phyloP scores from a whole-genome alignment of 208 protist genomes.

The Leptomonas pyrrhocoris region DNA sequence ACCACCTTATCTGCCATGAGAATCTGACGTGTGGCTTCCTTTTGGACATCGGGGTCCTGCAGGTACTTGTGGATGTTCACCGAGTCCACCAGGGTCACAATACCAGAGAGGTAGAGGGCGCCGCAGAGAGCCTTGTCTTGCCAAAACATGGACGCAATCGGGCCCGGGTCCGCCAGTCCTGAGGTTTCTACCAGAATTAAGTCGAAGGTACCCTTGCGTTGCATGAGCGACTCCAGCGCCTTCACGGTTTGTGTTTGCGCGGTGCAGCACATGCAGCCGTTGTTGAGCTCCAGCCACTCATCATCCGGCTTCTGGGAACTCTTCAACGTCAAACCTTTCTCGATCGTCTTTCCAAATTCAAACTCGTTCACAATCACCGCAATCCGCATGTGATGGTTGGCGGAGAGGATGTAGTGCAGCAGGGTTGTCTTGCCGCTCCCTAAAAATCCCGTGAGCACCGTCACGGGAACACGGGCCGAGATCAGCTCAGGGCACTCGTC shows the following conservation, averaged over 20 bases:
- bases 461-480: constrained; percentile 81
- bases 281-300: constrained; percentile 95
- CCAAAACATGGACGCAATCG: constrained; percentile 95
- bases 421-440: constrained; percentile 95
- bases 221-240: constrained; percentile 86
- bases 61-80: constrained; percentile 88
- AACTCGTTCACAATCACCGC: constrained; percentile 96
- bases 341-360: constrained; percentile 90
- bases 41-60: constrained; percentile 58
- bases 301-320: constrained; percentile 93
- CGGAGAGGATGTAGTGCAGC: constrained; percentile 91
- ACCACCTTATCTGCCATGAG: constrained; percentile 94
- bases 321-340: constrained; percentile 91
- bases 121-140: constrained; percentile 90
- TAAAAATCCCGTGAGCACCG: constrained; percentile 94
- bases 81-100: constrained; percentile 89
- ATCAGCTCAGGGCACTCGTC: constrained; percentile 88
- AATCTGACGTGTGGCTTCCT: constrained; percentile 88
- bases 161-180: constrained; percentile 92
- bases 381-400: constrained; percentile 87
- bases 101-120: constrained; percentile 83
- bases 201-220: constrained; percentile 88
- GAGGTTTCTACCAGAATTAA: constrained; percentile 91
- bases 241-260: constrained; percentile 88
- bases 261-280: constrained; percentile 96